Evolutionary conservation across 345 rosid species (phyloP), one percentile per base, ranked within the genome.

Genomic region (Salix brachista): DNA sequence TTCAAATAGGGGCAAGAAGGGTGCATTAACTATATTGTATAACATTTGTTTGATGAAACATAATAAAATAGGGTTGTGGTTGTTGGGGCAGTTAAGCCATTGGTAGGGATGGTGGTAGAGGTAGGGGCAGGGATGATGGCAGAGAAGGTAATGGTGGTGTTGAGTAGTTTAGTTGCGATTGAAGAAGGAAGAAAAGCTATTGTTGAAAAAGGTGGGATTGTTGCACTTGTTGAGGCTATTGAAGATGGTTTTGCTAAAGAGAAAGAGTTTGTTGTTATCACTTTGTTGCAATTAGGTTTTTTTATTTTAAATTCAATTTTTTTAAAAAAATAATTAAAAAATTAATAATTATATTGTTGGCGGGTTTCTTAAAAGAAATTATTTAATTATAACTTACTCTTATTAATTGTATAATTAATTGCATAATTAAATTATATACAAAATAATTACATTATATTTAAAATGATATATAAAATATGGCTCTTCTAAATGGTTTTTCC

Each of bases 71-170:
- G 97, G 81, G 97, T 97, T 3, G 93, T 96, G 50, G 88, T 78
- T 19, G 97, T 97, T 1, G 98, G 99, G 3, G 98, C 90, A 0
- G 98, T 96, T 74, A 88, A 86, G 92, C 98, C 98, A 11, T 69
- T 96, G 82, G 92, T 93, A 73, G 89, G 71, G 41, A 82, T 96
- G 82, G 92, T 92, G 73, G 89, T 78, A 6, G 97, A 92, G 86
- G 91, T 88, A 75, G 97, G 94, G 39, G 78, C 84, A 25, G 92
- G 98, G 23, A 86, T 93, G 23, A 86, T 93, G 95, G 88, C 93
- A 41, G 97, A 96, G 92, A 96, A 96, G 82, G 98, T 97, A 19
- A 91, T 93, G 97, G 99, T 92, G 34, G 91, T 96, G 28, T 75
- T 96, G 72, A 91, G 94, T 69, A 91, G 97, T 79, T 69, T 96